Base-by-base conservation (phyloP, 2,329 filamentous ascomycete genomes). In the Fusarium oligoseptatum region DNA sequence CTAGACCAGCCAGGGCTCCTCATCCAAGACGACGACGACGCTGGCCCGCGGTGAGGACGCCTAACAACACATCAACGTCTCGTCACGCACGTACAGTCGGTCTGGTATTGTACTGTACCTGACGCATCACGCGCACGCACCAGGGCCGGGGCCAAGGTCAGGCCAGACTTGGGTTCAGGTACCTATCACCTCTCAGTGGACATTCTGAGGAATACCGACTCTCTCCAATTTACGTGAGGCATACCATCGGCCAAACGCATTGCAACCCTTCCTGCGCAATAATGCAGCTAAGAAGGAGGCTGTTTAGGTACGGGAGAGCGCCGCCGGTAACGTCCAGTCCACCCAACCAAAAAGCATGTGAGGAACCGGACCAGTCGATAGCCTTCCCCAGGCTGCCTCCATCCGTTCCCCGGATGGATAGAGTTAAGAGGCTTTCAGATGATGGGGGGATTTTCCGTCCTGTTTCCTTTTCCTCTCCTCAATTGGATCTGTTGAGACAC, bases 301-400 rank as follows among this genome's bases (percentile, higher is more conserved):
- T 17, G n/a, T 57, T 71, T 66, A 32, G 64, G 60, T 60, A 67
- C 71, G 67, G 67, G 66, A 48, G 36, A 32, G 41, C 37, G 41
- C 41, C n/a, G 39, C 29, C 41, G 39, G 39, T 32, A 61, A 48
- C 41, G 60, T 48, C n/a, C 41, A 62, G 39, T 37, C 52, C 29
- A 70, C 52, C 70, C 70, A 73, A 73, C 70, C 24, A 60, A 64
- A 73, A 73, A 52, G 20, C 60, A 65, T 65, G 63, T 60, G 41
- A 66, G 34, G 34, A 41, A 36, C 50, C 50, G 64, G 50, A 48
- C n/a, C 60, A 48, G 45, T 32, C 57, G 61, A 66, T 65, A 71
- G 45, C 67, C 67, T 60, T 36, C 61, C 37, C 48, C 36, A 63
- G 32, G 37, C 27, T 48, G 41, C 27, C 58, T 48, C 56, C 36